phyloP scores from a whole-genome alignment of 2,329 filamentous ascomycete genomes.

The Alternaria ethzedia region DNA sequence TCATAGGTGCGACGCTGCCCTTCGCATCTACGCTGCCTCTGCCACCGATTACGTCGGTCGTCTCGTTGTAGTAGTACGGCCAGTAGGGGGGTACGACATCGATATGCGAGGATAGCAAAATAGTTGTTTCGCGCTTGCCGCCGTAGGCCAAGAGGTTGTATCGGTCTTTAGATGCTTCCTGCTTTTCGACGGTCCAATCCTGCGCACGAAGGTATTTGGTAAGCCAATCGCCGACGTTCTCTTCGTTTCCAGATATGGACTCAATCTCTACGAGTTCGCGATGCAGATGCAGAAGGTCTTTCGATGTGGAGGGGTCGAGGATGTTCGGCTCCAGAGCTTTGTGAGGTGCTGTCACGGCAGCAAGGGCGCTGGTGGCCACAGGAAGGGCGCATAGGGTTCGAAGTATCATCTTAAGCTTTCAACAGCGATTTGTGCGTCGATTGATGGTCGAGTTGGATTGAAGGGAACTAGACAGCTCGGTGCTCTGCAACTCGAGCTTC shows the following conservation, averaged over 20 bases:
- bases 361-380: too few relatives aligned
- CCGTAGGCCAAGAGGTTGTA: conserved; percentile 80
- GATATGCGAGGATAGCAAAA: conserved; percentile 81
- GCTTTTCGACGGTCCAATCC: conserved; percentile 68
- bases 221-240: conserved; percentile 71
- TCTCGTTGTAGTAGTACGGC: conserved; percentile 64
- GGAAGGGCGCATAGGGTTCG: too few relatives aligned
- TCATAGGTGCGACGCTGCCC: conserved; percentile 70
- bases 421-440: too few relatives aligned
- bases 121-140: conserved; percentile 58
- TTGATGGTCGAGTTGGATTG: too few relatives aligned
- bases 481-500: too few relatives aligned
- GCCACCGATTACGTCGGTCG: conserved; percentile 65
- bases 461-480: too few relatives aligned
- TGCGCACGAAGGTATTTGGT: conserved; percentile 67
- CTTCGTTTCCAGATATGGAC: conserved; percentile 74
- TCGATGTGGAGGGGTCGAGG: conserved; percentile 27
- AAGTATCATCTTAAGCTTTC: too few relatives aligned
- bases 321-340: conserved; percentile 14
- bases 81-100: conserved; percentile 75
- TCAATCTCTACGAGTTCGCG: conserved; percentile 74
- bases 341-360: conserved; percentile 5
- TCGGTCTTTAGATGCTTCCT: conserved; percentile 58
- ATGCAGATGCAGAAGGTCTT: conserved; percentile 73
- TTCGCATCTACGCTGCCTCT: conserved; percentile 73